phyloP scores from a whole-genome alignment of 2,329 filamentous ascomycete species.

The Pseudofabraea citricarpa region DNA sequence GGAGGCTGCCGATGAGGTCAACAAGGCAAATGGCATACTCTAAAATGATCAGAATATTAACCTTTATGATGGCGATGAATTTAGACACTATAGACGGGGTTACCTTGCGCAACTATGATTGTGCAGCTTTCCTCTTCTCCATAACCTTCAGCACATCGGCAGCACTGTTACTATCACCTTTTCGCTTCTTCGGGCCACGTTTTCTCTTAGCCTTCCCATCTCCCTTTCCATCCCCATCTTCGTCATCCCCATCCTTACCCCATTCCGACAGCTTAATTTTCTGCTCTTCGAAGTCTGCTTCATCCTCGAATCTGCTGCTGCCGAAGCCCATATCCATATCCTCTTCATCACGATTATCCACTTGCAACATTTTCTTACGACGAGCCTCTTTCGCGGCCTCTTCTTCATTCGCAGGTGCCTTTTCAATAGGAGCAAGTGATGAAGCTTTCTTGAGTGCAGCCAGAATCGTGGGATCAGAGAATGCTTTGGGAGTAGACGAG shows the following conservation, averaged over 20 bases:
- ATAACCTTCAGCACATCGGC: conserved; percentile 77
- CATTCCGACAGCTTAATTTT: conserved; percentile 67
- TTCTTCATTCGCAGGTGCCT: conserved; percentile 34
- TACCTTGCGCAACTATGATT: not conserved
- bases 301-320: conserved; percentile 79
- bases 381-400: conserved; percentile 59
- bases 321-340: conserved; percentile 96
- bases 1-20: conserved; percentile 59
- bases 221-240: conserved; percentile 34
- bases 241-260: conserved; percentile 47
- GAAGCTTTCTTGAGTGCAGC: conserved; percentile 85
- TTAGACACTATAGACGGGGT: not conserved
- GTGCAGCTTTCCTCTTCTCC: conserved; percentile 40
- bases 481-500: conserved; percentile 41
- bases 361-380: conserved; percentile 68
- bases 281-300: conserved; percentile 69
- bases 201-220: conserved; percentile 56
- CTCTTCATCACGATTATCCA: conserved; percentile 73
- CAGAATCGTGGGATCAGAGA: conserved; percentile 72
- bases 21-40: conserved; percentile 25
- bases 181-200: conserved; percentile 68
- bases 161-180: conserved; percentile 73
- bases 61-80: not conserved
- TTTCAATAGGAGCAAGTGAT: conserved; percentile 46
- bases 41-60: not conserved